Base-by-base conservation (phyloP, 164 flowering plant species). In the Tetrastigma voinierianum region DNA sequence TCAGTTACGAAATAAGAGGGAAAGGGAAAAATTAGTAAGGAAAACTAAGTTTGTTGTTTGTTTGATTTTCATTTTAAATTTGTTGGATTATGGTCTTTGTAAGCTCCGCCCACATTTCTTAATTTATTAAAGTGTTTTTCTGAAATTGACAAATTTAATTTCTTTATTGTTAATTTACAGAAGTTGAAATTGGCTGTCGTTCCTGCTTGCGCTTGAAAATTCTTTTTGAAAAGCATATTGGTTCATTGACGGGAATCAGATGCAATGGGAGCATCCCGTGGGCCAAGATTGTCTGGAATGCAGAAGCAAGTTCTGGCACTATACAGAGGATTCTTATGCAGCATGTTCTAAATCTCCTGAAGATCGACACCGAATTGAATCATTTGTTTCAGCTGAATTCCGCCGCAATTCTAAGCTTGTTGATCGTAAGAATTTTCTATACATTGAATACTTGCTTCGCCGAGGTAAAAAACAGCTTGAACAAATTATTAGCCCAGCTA, bases 361-460 rank as follows among this genome's bases (percentile, higher is more conserved):
- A 70, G 89, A 90, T 44, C 82, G 90, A 2, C 59, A 21, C 6
- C 74, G 67, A 25, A 84, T 90, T 7, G 90, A 87, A 69, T 75
- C 84, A 13, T 46, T 87, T 46, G 96, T 90, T 1, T 78, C 90
- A 1, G 68, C 77, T 19, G 92, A 90, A 82, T 90, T 90, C 57
- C 88, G 87, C 49, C 78, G 66, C 45, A 85, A 88, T 63, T 76
- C 92, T 23, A 67, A 72, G 59, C 56, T 63, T 21, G 78, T 90
- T 15, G 96, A 90, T 68, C 85, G 86, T 21, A 88, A 86, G 72
- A 88, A 80, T 61, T 90, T 90, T 71, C 56, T 84, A 55, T 86
- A 87, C 77, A 87, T 90, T 47, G 96, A 90, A 67, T 85, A 88
- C 67, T 67, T 90, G 70, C 84, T 90, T 54, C 90, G 92, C 24